A percentile compares a stretch with the other conserved stretches of the same genome.
Conservation (phyloP, 805 yeast species). For the Metschnikowia vanudenii region DNA sequence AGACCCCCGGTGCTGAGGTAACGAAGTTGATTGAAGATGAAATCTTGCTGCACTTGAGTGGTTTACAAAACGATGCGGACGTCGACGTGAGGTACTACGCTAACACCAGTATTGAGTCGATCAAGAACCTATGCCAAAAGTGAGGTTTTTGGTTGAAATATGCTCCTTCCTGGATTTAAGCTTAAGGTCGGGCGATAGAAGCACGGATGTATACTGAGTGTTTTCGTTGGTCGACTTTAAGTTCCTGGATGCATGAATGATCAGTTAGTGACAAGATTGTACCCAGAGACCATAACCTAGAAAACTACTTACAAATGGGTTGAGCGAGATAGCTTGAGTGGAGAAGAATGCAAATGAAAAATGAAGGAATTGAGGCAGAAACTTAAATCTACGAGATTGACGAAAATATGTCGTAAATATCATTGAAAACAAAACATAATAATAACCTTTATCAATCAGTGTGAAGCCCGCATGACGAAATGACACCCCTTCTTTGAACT, state of each 20-base stretch:
- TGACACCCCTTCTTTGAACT: constrained; percentile 57
- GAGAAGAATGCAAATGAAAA: constrained; percentile 1
- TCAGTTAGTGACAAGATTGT: background rate
- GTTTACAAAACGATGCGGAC: constrained; percentile 69
- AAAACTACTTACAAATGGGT: too few species aligned
- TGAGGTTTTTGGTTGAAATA: background rate
- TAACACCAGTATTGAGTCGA: constrained; percentile 49
- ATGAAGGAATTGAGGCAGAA: background rate
- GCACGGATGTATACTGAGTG: background rate
- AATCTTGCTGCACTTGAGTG: constrained; percentile 64
- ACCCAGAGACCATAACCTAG: background rate
- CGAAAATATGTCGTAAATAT: constrained; percentile 10
- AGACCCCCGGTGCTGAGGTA: constrained; percentile 19
- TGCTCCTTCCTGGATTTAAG: background rate
- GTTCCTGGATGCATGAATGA: background rate
- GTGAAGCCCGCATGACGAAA: too few species aligned
- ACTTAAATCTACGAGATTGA: constrained; percentile 4
- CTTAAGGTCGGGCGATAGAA: background rate
- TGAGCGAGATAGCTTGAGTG: background rate
- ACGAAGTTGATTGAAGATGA: constrained; percentile 36
- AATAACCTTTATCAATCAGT: too few species aligned
- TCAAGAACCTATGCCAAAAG: constrained; percentile 21
- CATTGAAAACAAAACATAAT: constrained; percentile 3
- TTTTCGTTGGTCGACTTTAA: too few species aligned
- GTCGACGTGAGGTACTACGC: constrained; percentile 90